Evolutionary conservation across 495 filamentous ascomycete species (phyloP).

Genomic region (Xylaria castorea): DNA sequence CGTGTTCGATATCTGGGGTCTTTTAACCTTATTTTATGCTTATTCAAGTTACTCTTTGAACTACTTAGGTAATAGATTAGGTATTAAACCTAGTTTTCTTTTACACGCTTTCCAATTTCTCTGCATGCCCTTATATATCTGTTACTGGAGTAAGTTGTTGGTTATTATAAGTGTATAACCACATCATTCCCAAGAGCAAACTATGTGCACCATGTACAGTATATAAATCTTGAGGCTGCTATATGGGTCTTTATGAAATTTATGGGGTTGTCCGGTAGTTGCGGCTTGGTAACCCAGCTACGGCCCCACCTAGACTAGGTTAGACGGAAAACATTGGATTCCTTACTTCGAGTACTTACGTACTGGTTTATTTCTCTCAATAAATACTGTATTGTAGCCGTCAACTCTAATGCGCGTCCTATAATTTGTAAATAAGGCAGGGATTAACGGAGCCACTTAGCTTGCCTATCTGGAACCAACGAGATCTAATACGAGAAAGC

Average conservation of each 20-base stretch:
- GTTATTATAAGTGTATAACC: background rate
- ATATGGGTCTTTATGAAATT: background rate
- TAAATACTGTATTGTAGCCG: background rate
- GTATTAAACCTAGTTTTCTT: background rate
- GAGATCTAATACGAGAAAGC: slow-evolving; percentile 15
- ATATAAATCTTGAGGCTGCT: background rate
- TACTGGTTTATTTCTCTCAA: background rate
- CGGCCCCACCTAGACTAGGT: background rate
- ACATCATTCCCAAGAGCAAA: background rate
- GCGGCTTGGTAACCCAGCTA: background rate
- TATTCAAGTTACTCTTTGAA: background rate
- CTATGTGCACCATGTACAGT: background rate
- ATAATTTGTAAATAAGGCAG: background rate
- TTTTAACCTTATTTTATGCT: slow-evolving; percentile 11
- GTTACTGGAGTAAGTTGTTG: background rate
- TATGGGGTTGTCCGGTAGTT: background rate
- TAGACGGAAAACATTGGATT: background rate
- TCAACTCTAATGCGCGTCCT: background rate
- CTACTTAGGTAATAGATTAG: background rate
- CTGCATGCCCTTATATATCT: background rate
- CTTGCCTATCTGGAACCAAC: slow-evolving; percentile 3
- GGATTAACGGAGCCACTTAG: background rate
- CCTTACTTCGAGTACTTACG: background rate
- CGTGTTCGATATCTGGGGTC: background rate
- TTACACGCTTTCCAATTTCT: background rate